Evolutionary conservation across 345 rosid genomes (phyloP).

Genomic region (Punica granatum): DNA sequence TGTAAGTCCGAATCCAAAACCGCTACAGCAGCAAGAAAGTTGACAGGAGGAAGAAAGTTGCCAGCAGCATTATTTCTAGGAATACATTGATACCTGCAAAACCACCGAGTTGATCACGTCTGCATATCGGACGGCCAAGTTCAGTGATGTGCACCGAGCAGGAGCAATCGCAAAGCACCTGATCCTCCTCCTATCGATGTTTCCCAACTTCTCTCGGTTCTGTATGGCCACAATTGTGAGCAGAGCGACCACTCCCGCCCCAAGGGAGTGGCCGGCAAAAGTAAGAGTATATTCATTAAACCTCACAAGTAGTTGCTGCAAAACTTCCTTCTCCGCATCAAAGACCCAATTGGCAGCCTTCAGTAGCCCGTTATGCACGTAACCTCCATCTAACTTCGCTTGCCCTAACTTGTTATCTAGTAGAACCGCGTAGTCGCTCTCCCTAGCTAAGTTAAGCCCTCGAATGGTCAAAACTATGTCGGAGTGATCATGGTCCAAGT

Average conservation of each 20-base stretch:
- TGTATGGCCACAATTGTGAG: conserved; percentile 53
- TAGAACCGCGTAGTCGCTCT: conserved; percentile 78
- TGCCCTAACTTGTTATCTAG: conserved; percentile 88
- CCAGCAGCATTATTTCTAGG: not conserved
- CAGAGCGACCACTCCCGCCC: conserved; percentile 75
- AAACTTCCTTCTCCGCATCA: conserved; percentile 48
- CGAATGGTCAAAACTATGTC: conserved; percentile 63
- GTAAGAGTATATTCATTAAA: conserved; percentile 66
- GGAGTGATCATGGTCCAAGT: conserved; percentile 58
- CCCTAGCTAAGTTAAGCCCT: conserved; percentile 81
- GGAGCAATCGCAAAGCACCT: conserved; percentile 92
- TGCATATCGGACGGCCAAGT: conserved; percentile 84
- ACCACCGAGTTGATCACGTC: conserved; percentile 81
- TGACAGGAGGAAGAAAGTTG: not conserved
- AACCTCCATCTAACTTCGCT: conserved; percentile 83
- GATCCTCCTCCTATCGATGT: conserved; percentile 65
- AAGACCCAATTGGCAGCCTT: conserved; percentile 85
- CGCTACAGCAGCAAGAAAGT: too few relatives aligned
- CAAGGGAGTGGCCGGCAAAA: conserved; percentile 86
- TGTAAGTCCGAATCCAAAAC: not conserved
- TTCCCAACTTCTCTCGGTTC: conserved; percentile 53
- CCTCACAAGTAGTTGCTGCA: conserved; percentile 47
- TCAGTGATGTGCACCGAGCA: conserved; percentile 79
- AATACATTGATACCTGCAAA: conserved; percentile 52
- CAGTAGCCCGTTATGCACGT: conserved; percentile 80